Base-by-base conservation (phyloP, 2,329 filamentous ascomycete genomes). In the Alternaria sp. region DNA sequence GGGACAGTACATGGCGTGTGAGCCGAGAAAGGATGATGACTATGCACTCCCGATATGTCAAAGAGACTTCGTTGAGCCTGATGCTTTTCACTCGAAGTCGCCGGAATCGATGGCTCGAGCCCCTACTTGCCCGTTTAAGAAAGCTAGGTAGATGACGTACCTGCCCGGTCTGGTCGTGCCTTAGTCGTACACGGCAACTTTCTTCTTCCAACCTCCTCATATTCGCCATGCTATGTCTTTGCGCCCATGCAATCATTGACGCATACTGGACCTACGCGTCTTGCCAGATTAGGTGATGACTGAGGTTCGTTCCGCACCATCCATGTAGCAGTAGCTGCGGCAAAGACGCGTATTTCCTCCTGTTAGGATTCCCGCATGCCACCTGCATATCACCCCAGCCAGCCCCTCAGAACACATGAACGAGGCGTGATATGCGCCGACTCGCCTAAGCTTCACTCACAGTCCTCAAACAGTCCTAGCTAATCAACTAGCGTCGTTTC, bases 291-390 rank as follows among this genome's bases (percentile, higher is more conserved):
- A 34, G 46, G 34, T 36, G 30, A 38, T 26, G 20, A 36, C 30
- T 49, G 20, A 49, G 20, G 30, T 20, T 24, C 32, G 30, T 34
- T 20, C 32, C 34, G 30, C 14, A 11, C 46, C 30, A 36, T 24
- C 32, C 46, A 42, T 42, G 39, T 24, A 6, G 11, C 9, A 41
- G 11, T 41, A 24, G 48, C n/a, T 39, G 28, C 48, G 54, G 54
- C 4, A 43, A 24, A 36, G 44, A 24, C 30, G 44, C 52, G 8
- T 59, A 11, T 24, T 44, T 28, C 32, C 43, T 49, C 20, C 38
- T 24, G 28, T 55, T 18, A 48, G 48, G 42, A 53, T 58, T 47
- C 32, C 30, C 43, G 51, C 52, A 34, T 38, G 24, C 36, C 14
- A 32, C 38, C n/a, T 54, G 51, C 56, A 48, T 48, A 36, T 43